A percentile compares a stretch with the other conserved stretches of the same genome.
These are phyloP conservation scores for Guadua angustifolia DNA, from an alignment of 176 grass and related monocot species.

Conservation along the genomic window DNA sequence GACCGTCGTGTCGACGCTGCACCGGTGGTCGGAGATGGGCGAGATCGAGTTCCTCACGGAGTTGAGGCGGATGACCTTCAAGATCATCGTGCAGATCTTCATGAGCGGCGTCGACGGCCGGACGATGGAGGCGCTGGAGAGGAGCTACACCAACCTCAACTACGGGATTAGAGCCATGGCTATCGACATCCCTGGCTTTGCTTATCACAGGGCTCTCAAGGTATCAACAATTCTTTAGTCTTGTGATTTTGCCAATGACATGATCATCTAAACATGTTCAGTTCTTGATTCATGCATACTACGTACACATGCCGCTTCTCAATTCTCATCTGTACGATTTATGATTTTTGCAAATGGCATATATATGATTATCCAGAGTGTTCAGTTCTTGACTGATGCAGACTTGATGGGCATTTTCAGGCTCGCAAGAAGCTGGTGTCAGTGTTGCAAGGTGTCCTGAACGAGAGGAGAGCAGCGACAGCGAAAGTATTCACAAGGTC, in stretches of 20 bases:
- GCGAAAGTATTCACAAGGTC: not conserved
- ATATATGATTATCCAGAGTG: not conserved
- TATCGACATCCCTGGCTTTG: conserved; percentile 85
- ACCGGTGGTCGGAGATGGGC: conserved; percentile 52
- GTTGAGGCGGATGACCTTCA: conserved; percentile 70
- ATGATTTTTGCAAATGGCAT: not conserved
- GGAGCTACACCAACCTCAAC: conserved; percentile 85
- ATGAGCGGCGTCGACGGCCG: conserved; percentile 52
- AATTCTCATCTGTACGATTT: too few species aligned
- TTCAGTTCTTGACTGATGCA: not conserved
- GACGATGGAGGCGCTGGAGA: conserved; percentile 58
- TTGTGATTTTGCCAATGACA: too few species aligned
- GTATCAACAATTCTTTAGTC: not conserved
- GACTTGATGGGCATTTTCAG: not conserved
- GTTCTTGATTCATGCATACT: too few species aligned
- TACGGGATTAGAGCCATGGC: conserved; percentile 92
- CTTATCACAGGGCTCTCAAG: conserved; percentile 68
- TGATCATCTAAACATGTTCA: too few species aligned
- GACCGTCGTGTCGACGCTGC: conserved; percentile 55
- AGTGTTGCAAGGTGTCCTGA: conserved; percentile 66
- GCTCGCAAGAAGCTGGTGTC: conserved; percentile 62
- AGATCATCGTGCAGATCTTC: conserved; percentile 89
- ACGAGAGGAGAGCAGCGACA: conserved; percentile 44
- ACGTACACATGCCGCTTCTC: too few species aligned
- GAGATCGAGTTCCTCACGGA: conserved; percentile 67